Evolutionary conservation across 805 yeast genomes (phyloP).

Genomic region (Metschnikowia lochheadii): DNA sequence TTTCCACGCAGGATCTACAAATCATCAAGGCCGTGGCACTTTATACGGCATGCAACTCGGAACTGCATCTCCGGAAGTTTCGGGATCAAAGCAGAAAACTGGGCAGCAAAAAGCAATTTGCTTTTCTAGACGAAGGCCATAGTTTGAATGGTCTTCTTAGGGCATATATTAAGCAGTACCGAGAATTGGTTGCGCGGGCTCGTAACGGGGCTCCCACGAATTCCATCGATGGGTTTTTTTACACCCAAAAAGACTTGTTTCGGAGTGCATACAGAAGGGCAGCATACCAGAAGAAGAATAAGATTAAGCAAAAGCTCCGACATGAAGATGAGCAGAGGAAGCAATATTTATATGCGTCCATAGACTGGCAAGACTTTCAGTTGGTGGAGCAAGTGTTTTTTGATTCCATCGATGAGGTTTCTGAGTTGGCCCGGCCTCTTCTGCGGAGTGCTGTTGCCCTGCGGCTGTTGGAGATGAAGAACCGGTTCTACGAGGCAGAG

Average conservation of each 20-base stretch:
- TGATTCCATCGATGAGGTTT: constrained; percentile 54
- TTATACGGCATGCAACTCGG: constrained; percentile 59
- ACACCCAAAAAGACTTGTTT: constrained; percentile 34
- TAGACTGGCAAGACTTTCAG: constrained; percentile 85
- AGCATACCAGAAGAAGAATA: constrained; percentile 40
- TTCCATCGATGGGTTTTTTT: constrained; percentile 13
- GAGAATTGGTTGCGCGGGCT: constrained; percentile 17
- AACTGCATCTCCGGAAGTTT: constrained; percentile 30
- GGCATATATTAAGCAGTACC: constrained; percentile 55
- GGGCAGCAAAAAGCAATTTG: constrained; percentile 54
- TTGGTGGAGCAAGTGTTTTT: constrained; percentile 68
- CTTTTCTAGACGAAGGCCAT: constrained; percentile 58
- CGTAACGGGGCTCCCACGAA: constrained; percentile 1
- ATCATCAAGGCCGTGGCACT: constrained; percentile 70
- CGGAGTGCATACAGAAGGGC: constrained; percentile 54
- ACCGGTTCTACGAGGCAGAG: constrained; percentile 21
- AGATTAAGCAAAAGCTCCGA: constrained; percentile 30
- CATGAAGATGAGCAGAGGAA: constrained; percentile 26
- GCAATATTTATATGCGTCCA: constrained; percentile 58
- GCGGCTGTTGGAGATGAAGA: constrained; percentile 55
- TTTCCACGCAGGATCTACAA: constrained; percentile 63
- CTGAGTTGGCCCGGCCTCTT: constrained; percentile 54
- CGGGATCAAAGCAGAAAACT: constrained; percentile 34
- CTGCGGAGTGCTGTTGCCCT: constrained; percentile 55
- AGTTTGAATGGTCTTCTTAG: constrained; percentile 53